These are phyloP conservation scores for Volutella citrinella DNA, from an alignment of 2,329 filamentous ascomycete species.

Conservation along the genomic window DNA sequence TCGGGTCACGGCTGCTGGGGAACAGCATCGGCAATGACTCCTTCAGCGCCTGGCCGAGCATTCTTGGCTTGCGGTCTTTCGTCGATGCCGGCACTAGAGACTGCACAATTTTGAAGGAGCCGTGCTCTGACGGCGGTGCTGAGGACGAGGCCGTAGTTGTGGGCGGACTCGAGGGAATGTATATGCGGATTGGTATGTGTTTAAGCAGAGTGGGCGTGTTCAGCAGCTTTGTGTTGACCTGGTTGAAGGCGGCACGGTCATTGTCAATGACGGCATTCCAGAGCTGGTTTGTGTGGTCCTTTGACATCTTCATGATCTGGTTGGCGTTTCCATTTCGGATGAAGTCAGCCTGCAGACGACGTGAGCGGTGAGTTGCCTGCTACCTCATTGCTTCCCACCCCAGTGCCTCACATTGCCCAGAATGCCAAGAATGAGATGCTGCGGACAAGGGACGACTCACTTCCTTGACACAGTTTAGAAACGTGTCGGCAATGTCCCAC, in stretches of 20 bases:
- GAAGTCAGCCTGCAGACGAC: slow-evolving; percentile 66
- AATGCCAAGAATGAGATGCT: no score
- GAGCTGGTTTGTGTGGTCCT: slow-evolving; percentile 76
- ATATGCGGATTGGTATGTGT: slow-evolving; percentile 84
- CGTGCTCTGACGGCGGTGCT: slow-evolving; percentile 29
- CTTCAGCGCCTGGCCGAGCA: slow-evolving; percentile 74
- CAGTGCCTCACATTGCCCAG: no score
- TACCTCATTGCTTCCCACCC: no score
- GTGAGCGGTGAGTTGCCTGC: slow-evolving; percentile 10
- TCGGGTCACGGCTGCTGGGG: slow-evolving; percentile 77
- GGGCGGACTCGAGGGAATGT: slow-evolving; percentile 68
- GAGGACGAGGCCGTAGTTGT: slow-evolving; percentile 31
- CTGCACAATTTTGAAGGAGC: slow-evolving; percentile 71
- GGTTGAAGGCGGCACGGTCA: slow-evolving; percentile 68
- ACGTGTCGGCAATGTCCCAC: slow-evolving; percentile 62
- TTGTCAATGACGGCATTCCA: slow-evolving; percentile 81
- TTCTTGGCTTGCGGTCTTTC: slow-evolving; percentile 39
- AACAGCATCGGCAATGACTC: slow-evolving; percentile 76
- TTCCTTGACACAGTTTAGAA: slow-evolving; percentile 64
- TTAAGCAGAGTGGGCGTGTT: slow-evolving; percentile 71
- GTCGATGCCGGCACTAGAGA: slow-evolving; percentile 58
- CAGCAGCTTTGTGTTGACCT: slow-evolving; percentile 74
- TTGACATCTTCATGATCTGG: slow-evolving; percentile 84
- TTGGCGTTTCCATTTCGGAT: slow-evolving; percentile 84
- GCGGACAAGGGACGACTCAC: no score